A percentile compares a stretch with the other conserved stretches of the same genome.
Evolutionary conservation across 768 basidiomycete species (phyloP).

Genomic region (Russula abietina): DNA sequence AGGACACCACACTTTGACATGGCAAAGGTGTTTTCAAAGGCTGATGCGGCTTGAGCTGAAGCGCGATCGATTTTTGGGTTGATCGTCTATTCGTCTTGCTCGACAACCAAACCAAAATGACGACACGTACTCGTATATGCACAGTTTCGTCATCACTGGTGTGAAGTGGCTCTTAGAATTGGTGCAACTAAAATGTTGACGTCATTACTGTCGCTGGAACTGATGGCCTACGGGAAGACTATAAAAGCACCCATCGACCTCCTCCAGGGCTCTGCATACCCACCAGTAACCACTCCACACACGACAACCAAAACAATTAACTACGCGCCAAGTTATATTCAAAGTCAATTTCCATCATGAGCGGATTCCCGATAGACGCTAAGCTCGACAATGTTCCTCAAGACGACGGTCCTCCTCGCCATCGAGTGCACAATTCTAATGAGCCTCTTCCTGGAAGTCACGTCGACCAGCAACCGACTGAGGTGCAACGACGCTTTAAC

Average conservation of each 20-base stretch:
- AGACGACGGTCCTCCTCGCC: slow-evolving; percentile 30
- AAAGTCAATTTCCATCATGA: slow-evolving; percentile 2
- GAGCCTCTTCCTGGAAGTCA: slow-evolving; percentile 42
- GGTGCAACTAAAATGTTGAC: neutral
- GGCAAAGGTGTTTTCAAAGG: neutral
- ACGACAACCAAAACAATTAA: too few relatives aligned
- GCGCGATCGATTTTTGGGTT: neutral
- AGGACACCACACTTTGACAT: neutral
- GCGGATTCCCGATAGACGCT: neutral
- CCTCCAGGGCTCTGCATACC: too few relatives aligned
- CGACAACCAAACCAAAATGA: neutral
- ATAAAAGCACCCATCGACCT: neutral
- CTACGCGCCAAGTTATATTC: neutral
- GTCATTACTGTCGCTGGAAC: neutral
- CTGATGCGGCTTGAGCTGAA: neutral
- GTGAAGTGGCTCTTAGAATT: neutral
- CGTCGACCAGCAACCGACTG: slow-evolving; percentile 23
- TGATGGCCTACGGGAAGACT: neutral
- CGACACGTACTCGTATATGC: too few relatives aligned
- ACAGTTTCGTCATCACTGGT: neutral
- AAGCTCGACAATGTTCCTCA: neutral
- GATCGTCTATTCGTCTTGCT: neutral
- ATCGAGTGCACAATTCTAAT: slow-evolving; percentile 43
- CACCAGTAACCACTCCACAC: neutral
- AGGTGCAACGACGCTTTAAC: neutral